A percentile compares a stretch with the other conserved stretches of the same genome.
Evolutionary conservation across 2,329 filamentous ascomycete genomes (phyloP).

Genomic region (Colletotrichum somersetense): DNA sequence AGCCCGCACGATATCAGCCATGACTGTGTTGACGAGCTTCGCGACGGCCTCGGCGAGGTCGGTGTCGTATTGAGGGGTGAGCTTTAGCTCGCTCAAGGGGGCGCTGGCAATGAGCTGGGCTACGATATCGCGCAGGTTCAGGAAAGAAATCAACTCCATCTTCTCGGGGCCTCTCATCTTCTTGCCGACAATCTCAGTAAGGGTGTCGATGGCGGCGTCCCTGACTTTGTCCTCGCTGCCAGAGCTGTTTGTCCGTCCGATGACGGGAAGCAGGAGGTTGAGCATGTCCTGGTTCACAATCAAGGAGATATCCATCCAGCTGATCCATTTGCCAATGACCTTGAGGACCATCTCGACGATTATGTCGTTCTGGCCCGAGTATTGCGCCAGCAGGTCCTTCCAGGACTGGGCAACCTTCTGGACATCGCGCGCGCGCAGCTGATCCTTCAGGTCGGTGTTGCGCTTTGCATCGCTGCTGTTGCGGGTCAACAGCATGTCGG

Average conservation of each 20-base stretch:
- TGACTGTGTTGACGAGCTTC: slow-evolving; percentile 91
- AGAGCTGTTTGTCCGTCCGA: slow-evolving; percentile 77
- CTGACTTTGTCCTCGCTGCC: slow-evolving; percentile 82
- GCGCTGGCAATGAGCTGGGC: slow-evolving; percentile 87
- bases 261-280: slow-evolving; percentile 84
- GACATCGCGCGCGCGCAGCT: slow-evolving; percentile 88
- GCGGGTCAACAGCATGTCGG: slow-evolving; percentile 87
- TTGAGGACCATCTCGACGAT: slow-evolving; percentile 90
- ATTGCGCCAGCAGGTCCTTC: slow-evolving; percentile 89
- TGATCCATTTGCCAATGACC: slow-evolving; percentile 96
- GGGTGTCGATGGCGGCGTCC: slow-evolving; percentile 91
- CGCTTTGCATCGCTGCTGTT: slow-evolving; percentile 84
- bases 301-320: slow-evolving; percentile 97
- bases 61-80: slow-evolving; percentile 90
- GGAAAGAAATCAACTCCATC: slow-evolving; percentile 90
- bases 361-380: slow-evolving; percentile 75
- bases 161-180: slow-evolving; percentile 97
- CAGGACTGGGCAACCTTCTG: slow-evolving; percentile 89
- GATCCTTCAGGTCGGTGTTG: slow-evolving; percentile 91
- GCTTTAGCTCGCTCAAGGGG: slow-evolving; percentile 81
- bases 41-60: slow-evolving; percentile 96
- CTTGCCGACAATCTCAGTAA: slow-evolving; percentile 96
- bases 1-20: slow-evolving; percentile 88
- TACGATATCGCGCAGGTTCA: slow-evolving; percentile 89
- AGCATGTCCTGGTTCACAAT: slow-evolving; percentile 93